Evolutionary conservation across 331 rosid species (phyloP), one percentile per base, ranked within the genome.

Genomic region (Cydonia oblonga): DNA sequence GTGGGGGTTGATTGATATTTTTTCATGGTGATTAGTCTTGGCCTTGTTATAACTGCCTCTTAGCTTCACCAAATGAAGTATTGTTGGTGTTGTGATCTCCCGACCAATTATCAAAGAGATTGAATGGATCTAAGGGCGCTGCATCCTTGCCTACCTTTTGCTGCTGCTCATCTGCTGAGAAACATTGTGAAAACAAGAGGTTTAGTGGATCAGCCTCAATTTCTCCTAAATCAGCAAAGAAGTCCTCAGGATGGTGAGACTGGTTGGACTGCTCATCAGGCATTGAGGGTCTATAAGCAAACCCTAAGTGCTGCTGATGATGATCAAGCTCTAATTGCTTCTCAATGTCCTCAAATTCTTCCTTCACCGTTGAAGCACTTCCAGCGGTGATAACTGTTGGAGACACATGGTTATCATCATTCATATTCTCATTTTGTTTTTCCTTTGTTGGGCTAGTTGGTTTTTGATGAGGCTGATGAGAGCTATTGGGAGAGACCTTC

Each of bases 171-270:
- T 82, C 75, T 38, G 51, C 81, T 18, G 76, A 65, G 72, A 83
- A 86, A n/a, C 81, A 87, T 79, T 80, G 96, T 15, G 80, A 76
- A 70, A 95, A 95, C 87, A 95, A 81, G 18, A 90, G 85, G 82
- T 87, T 82, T n/a, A 91, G 79, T 23, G 99, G 96, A 81, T 90
- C 96, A 56, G 86, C 82, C 59, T 84, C 90, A 19, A 95, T 81
- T 79, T 91, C 97, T 44, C 84, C 97, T 81, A 95, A 86, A 18
- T 86, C 99, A 14, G 99, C 97, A 82, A 95, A 95, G 76, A 95
- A 89, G 24, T 95, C 97, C 52, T 93, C 80, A 63, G 66, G 86
- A 72, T 35, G 52, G 28, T 23, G 66, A 5, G 81, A 44, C 35
- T 83, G 82, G 56, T 86, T 35, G 16, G 68, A 16, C 5, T 66